A percentile compares a stretch with the other conserved stretches of the same genome.
These are phyloP conservation scores for Thalassiosira mediterranea DNA, from an alignment of 352 stramenopile species.

Conservation along the genomic window DNA sequence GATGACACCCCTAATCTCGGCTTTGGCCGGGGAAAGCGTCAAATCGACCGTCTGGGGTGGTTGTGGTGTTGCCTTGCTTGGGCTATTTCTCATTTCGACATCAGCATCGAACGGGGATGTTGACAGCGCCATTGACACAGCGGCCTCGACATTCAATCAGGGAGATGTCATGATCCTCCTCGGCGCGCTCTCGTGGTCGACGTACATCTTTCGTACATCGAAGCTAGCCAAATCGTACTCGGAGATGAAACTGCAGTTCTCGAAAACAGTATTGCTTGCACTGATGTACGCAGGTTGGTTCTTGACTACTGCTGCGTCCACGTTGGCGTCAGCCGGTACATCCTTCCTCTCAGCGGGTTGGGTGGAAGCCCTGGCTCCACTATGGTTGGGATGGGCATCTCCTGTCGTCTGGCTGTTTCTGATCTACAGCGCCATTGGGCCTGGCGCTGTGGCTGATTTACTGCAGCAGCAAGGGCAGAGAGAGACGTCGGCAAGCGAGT, in stretches of 20 bases:
- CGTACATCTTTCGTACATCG: constrained; percentile 68
- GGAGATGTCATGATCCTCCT: constrained; percentile 67
- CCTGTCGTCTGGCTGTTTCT: constrained; percentile 52
- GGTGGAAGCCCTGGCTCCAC: constrained; percentile 15
- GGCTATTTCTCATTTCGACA: constrained; percentile 57
- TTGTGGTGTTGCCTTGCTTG: constrained; percentile 54
- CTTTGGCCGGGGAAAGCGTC: constrained; percentile 51
- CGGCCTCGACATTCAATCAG: constrained; percentile 21
- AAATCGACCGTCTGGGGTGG: constrained; percentile 51
- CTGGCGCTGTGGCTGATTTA: constrained; percentile 65
- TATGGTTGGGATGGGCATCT: constrained; percentile 58
- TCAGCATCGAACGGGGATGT: constrained; percentile 4
- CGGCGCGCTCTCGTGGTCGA: constrained; percentile 67
- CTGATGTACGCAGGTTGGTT: constrained; percentile 65
- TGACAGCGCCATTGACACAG: constrained; percentile 12
- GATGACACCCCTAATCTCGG: constrained; percentile 66
- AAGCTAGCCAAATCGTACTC: constrained; percentile 52
- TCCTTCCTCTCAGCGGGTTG: constrained; percentile 13
- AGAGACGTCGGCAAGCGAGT: constrained; percentile 57
- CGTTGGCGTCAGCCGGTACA: constrained; percentile 22
- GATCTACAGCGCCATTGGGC: constrained; percentile 58
- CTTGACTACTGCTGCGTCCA: constrained; percentile 9
- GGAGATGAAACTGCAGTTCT: constrained; percentile 59
- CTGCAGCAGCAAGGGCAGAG: constrained; percentile 68
- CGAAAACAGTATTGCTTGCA: constrained; percentile 62